Percentiles rank a stretch among this genome's conserved stretches.
phyloP scores from a whole-genome alignment of 306 rosid genomes.

The Castanea sativa region DNA sequence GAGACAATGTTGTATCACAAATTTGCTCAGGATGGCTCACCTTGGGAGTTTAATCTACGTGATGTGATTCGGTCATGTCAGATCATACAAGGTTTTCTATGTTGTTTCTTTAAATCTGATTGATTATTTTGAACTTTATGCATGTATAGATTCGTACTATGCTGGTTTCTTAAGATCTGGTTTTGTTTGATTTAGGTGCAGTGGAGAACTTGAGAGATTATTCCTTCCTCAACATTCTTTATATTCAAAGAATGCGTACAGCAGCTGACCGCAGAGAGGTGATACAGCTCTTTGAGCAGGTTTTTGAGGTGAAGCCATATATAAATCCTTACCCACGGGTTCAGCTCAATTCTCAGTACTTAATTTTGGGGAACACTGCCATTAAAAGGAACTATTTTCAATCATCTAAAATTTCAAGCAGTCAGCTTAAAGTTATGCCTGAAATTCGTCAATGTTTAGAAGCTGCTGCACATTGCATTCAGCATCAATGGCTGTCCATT shows the following conservation, averaged over 20 bases:
- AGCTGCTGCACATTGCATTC: constrained; percentile 78
- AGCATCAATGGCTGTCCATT: constrained; percentile 88
- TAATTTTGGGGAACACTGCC: constrained; percentile 64
- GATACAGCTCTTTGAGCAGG: constrained; percentile 54
- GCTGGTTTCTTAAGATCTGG: constrained; percentile 19
- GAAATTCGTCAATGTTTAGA: constrained; percentile 75
- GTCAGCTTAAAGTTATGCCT: constrained; percentile 59
- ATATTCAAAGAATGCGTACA: constrained; percentile 93
- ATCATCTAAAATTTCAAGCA: constrained; percentile 31
- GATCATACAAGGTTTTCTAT: constrained; percentile 63
- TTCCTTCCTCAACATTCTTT: constrained; percentile 75
- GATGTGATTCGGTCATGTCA: constrained; percentile 92
- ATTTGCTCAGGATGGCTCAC: constrained; percentile 85
- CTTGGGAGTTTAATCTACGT: constrained; percentile 97
- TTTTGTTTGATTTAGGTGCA: constrained; percentile 45
- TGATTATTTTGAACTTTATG: background rate
- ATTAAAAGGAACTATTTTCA: constrained; percentile 54
- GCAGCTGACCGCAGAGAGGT: constrained; percentile 78
- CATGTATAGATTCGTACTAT: background rate
- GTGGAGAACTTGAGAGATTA: constrained; percentile 34
- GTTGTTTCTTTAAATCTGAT: constrained; percentile 6
- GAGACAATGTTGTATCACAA: constrained; percentile 64
- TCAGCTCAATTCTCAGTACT: constrained; percentile 40
- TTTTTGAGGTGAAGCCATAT: constrained; percentile 53
- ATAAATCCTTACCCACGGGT: constrained; percentile 81